Percentiles rank a stretch among this genome's conserved stretches.
These are phyloP conservation scores for Eragrostis tef DNA, from an alignment of 202 grass and related monocot species.

Conservation along the genomic window DNA sequence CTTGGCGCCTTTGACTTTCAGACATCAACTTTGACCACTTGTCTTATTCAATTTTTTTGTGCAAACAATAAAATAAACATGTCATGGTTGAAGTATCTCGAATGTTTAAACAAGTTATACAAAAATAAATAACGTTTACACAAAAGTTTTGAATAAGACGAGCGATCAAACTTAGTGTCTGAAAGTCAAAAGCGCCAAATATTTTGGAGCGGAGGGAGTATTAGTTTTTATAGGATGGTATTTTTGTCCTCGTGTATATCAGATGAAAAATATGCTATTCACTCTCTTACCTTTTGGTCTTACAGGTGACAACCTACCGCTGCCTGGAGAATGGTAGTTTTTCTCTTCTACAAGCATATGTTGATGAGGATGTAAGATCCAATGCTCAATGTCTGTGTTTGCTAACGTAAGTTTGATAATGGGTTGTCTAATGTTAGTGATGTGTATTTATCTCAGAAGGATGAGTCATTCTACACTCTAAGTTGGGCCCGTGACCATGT, in stretches of 20 bases:
- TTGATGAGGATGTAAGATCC: constrained; percentile 75
- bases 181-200: too few species aligned
- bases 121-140: neutral
- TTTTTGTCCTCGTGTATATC: neutral
- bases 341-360: constrained; percentile 72
- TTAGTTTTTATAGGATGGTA: neutral
- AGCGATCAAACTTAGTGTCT: too few species aligned
- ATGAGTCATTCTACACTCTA: constrained; percentile 86
- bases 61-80: too few species aligned
- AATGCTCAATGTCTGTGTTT: constrained; percentile 24
- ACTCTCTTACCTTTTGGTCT: constrained; percentile 17
- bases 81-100: too few species aligned
- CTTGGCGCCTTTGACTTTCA: too few species aligned
- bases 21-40: too few species aligned
- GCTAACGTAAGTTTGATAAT: neutral
- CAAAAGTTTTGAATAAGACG: too few species aligned
- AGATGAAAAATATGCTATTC: constrained; percentile 15
- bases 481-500: constrained; percentile 72
- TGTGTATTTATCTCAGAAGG: constrained; percentile 57
- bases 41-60: too few species aligned
- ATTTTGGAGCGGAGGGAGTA: too few species aligned
- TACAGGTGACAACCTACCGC: constrained; percentile 72
- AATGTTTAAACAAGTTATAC: too few species aligned
- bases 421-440: constrained; percentile 30
- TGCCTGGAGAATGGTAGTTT: constrained; percentile 72